Conservation (phyloP, 2,329 filamentous ascomycete genomes). For the Arthrobotrys conoides region DNA sequence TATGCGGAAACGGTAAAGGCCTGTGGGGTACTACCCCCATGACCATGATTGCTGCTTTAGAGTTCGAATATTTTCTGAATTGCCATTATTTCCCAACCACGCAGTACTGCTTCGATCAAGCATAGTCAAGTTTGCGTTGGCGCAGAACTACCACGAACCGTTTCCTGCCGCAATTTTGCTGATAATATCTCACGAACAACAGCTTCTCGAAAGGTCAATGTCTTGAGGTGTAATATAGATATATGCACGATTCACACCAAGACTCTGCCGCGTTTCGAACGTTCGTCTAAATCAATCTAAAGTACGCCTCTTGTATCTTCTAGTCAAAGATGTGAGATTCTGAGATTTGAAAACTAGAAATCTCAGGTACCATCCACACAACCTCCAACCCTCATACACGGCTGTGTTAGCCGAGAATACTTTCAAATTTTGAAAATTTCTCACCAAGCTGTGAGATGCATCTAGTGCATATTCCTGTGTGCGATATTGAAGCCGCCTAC, state of each 20-base stretch:
- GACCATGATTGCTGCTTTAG: slow-evolving; percentile 31
- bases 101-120: not conserved
- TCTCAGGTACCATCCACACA: not conserved
- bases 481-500: not conserved
- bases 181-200: not conserved
- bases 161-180: not conserved
- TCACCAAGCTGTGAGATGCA: not conserved
- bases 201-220: not conserved
- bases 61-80: slow-evolving; percentile 15
- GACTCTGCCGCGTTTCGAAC: slow-evolving; percentile 31
- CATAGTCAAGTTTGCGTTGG: slow-evolving; percentile 17
- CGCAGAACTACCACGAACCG: not conserved
- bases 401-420: not conserved
- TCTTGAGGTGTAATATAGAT: slow-evolving; percentile 1
- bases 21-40: slow-evolving; percentile 26
- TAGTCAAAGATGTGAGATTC: slow-evolving; percentile 6
- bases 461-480: slow-evolving; percentile 15
- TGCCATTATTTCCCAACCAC: slow-evolving; percentile 8
- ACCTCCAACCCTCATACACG: not conserved
- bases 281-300: slow-evolving; percentile 14
- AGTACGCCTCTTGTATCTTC: not conserved
- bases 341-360: not conserved
- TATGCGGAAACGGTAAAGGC: slow-evolving; percentile 23
- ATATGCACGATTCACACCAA: slow-evolving; percentile 1
- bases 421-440: not conserved